A percentile compares a stretch with the other conserved stretches of the same genome.
phyloP scores from a whole-genome alignment of 1,284 basidiomycete genomes.

The Kwoniella shivajii region DNA sequence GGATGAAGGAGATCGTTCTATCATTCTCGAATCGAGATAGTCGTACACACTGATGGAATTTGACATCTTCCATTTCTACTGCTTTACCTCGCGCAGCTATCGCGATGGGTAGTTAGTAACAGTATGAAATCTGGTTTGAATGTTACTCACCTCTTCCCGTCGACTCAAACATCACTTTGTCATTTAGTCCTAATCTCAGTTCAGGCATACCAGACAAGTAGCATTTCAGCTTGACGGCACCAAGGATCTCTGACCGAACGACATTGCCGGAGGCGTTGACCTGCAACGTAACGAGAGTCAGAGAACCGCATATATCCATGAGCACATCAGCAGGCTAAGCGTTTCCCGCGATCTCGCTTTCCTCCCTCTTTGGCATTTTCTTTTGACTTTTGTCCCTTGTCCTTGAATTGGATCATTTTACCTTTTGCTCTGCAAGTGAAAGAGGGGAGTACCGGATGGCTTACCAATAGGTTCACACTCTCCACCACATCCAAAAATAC shows the following conservation, averaged over 20 bases:
- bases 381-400: too few relatives aligned
- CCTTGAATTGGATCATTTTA: too few relatives aligned
- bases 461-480: conserved; percentile 90
- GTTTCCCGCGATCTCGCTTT: too few relatives aligned
- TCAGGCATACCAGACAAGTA: conserved; percentile 99
- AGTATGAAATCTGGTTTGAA: too few relatives aligned
- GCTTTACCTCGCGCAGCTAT: conserved; percentile 88
- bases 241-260: conserved; percentile 94
- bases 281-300: conserved; percentile 53
- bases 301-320: too few relatives aligned
- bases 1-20: conserved; percentile 98
- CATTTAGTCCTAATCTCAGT: conserved; percentile 90
- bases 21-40: conserved; percentile 99
- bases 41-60: conserved; percentile 99
- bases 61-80: conserved; percentile 99
- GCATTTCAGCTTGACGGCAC: conserved; percentile 99
- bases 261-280: conserved; percentile 97
- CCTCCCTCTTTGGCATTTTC: too few relatives aligned
- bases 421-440: too few relatives aligned
- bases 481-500: conserved; percentile 99
- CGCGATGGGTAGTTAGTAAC: background rate
- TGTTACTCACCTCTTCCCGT: conserved; percentile 89
- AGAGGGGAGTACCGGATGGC: conserved; percentile 40
- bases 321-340: too few relatives aligned
- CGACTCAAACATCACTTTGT: conserved; percentile 99